Conservation (phyloP, 2,329 filamentous ascomycete genomes). For the Byssochlamys sp. region DNA sequence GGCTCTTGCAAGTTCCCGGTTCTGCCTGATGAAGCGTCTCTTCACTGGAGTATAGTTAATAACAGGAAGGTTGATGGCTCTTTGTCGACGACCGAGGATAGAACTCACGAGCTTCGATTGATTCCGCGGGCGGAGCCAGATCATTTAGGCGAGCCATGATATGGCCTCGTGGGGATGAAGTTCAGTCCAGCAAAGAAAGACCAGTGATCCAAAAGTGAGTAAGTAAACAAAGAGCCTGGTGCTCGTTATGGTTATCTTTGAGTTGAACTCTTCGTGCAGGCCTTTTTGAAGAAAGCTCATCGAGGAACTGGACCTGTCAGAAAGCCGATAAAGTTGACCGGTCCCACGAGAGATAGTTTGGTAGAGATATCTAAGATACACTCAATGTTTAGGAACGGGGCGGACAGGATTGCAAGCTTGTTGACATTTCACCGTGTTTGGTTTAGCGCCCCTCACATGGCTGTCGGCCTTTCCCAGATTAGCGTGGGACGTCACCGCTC, state of each 20-base stretch:
- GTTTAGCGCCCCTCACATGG: constrained; percentile 15
- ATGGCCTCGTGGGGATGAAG: constrained; percentile 3
- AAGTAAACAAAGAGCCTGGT: background rate
- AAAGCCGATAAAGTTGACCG: background rate
- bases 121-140: constrained; percentile 33
- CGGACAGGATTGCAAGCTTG: constrained; percentile 12
- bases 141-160: constrained; percentile 44
- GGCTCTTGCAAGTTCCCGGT: constrained; percentile 55
- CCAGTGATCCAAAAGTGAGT: background rate
- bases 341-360: background rate
- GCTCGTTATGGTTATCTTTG: background rate
- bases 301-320: background rate
- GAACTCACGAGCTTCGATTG: constrained; percentile 39
- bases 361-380: background rate
- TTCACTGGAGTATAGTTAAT: constrained; percentile 41
- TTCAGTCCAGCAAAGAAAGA: background rate
- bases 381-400: background rate
- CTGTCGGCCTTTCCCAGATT: constrained; percentile 1
- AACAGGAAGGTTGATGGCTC: background rate
- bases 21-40: constrained; percentile 55
- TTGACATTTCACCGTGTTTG: constrained; percentile 30
- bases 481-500: background rate
- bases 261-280: background rate
- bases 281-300: background rate
- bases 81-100: background rate